These are phyloP conservation scores for Echinosophora koreensis DNA, from an alignment of 306 rosid genomes.

Conservation along the genomic window DNA sequence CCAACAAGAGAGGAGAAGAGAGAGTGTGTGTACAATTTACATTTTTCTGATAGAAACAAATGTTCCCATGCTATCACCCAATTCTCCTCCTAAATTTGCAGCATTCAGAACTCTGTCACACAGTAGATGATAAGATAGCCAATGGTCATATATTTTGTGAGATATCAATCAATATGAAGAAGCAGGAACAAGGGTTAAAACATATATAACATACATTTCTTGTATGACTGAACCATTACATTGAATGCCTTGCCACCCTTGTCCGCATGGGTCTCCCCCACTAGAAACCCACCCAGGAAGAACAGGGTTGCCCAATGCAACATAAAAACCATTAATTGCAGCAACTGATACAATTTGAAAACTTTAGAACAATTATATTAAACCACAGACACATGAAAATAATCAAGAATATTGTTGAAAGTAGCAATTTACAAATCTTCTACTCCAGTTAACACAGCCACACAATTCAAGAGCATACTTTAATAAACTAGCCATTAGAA, in stretches of 20 bases:
- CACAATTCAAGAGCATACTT: constrained; percentile 2
- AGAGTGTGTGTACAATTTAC: constrained; percentile 59
- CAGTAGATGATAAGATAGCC: constrained; percentile 42
- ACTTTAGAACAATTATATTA: constrained; percentile 19
- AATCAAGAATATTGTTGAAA: background rate
- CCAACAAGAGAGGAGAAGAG: constrained; percentile 26
- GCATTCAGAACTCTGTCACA: constrained; percentile 70
- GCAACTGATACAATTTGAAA: constrained; percentile 66
- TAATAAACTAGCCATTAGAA: background rate
- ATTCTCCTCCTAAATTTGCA: constrained; percentile 90
- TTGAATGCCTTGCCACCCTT: constrained; percentile 89
- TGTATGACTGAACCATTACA: constrained; percentile 71
- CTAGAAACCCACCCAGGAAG: constrained; percentile 87
- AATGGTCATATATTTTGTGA: constrained; percentile 17
- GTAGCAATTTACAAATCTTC: constrained; percentile 12
- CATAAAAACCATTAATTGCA: constrained; percentile 77
- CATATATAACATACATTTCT: constrained; percentile 68
- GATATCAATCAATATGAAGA: constrained; percentile 14
- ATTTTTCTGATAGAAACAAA: constrained; percentile 71
- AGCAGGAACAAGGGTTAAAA: constrained; percentile 39
- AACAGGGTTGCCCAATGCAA: constrained; percentile 75
- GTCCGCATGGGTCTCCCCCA: constrained; percentile 95
- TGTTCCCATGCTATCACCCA: constrained; percentile 72
- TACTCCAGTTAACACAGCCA: background rate
- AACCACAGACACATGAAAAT: constrained; percentile 28